These are phyloP conservation scores for Pyrenochaeta sp. DNA, from an alignment of 2,329 filamentous ascomycete species.

Conservation along the genomic window DNA sequence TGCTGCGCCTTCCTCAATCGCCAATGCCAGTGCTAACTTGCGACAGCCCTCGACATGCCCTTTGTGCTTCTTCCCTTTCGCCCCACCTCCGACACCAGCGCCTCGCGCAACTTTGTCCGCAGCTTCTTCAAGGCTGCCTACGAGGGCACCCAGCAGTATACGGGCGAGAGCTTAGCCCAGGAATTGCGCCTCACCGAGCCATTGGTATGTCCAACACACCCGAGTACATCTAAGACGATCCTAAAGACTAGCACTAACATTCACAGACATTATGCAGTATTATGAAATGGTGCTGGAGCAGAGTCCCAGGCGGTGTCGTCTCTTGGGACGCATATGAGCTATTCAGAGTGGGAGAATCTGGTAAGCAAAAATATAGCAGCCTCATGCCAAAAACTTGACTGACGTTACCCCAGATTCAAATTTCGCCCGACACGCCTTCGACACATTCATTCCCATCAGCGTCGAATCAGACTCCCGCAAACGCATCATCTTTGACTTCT, in stretches of 20 bases:
- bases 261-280: conserved; percentile 87
- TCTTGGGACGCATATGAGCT: conserved; percentile 97
- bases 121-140: conserved; percentile 82
- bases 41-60: conserved; percentile 81
- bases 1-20: neutral
- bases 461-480: conserved; percentile 85
- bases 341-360: conserved; percentile 92
- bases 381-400: conserved; percentile 6
- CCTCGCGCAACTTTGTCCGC: conserved; percentile 88
- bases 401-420: conserved; percentile 95
- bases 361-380: conserved; percentile 57
- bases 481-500: conserved; percentile 94
- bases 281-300: conserved; percentile 98
- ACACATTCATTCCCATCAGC: conserved; percentile 93
- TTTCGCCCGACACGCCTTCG: conserved; percentile 90
- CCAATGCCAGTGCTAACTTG: conserved; percentile 26
- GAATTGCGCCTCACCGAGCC: conserved; percentile 93
- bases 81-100: conserved; percentile 88
- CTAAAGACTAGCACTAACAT: conserved; percentile 33
- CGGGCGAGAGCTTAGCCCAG: conserved; percentile 76
- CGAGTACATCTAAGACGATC: neutral
- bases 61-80: conserved; percentile 95
- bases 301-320: conserved; percentile 87
- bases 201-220: conserved; percentile 68
- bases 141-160: conserved; percentile 64